Evolutionary conservation across 805 yeast genomes (phyloP).

Genomic region (Ogataea ramenticola): DNA sequence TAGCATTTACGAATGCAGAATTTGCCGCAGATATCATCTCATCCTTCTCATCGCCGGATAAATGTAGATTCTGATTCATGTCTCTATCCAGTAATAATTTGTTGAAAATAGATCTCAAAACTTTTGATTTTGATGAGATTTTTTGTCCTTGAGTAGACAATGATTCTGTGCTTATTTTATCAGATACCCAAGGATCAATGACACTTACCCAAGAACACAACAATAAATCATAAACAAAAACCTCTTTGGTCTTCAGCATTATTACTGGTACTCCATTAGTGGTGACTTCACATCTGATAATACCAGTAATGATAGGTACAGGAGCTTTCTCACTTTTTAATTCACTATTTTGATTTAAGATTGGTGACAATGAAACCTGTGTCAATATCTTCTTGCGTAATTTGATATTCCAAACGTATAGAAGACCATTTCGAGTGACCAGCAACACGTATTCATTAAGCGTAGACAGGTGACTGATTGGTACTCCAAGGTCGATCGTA

Average conservation of each 20-base stretch:
- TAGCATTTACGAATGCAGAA: neutral
- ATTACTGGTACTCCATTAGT: slow-evolving; percentile 36
- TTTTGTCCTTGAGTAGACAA: neutral
- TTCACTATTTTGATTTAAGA: slow-evolving; percentile 32
- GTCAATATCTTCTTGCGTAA: slow-evolving; percentile 25
- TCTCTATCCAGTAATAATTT: neutral
- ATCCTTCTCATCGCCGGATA: neutral
- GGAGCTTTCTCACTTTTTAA: slow-evolving; percentile 18
- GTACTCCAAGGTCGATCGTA: slow-evolving; percentile 43
- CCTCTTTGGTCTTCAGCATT: slow-evolving; percentile 29
- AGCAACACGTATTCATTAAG: slow-evolving; percentile 29
- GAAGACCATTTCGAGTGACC: slow-evolving; percentile 42
- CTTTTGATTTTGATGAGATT: neutral
- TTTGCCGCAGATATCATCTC: neutral
- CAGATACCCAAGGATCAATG: slow-evolving; percentile 31
- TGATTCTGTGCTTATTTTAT: neutral
- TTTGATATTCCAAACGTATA: slow-evolving; percentile 44
- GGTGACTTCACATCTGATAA: slow-evolving; percentile 28
- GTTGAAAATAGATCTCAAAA: neutral
- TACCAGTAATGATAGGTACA: slow-evolving; percentile 11
- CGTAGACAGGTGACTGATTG: slow-evolving; percentile 32
- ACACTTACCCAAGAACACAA: slow-evolving; percentile 41
- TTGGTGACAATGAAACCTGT: slow-evolving; percentile 46
- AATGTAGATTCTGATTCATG: too few species aligned
- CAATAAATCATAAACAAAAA: slow-evolving; percentile 34